A percentile compares a stretch with the other conserved stretches of the same genome.
These are phyloP conservation scores for Sarocladium oryzae DNA, from an alignment of 2,329 filamentous ascomycete genomes.

Conservation along the genomic window DNA sequence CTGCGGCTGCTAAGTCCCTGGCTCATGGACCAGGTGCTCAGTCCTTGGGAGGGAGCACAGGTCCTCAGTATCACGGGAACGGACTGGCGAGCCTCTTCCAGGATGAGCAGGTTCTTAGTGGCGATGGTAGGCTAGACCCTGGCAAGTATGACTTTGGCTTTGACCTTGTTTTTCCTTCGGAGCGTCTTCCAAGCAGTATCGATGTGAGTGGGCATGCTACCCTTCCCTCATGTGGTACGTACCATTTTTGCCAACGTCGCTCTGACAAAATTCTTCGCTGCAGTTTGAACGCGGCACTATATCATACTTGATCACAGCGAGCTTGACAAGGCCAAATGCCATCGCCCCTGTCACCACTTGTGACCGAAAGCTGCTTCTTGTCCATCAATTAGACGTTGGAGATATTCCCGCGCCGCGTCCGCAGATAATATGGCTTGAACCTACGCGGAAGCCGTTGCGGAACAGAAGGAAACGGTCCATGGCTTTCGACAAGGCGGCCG, in stretches of 20 bases:
- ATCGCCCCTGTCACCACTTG: slow-evolving; percentile 75
- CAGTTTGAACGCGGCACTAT: slow-evolving; percentile 95
- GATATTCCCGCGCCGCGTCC: slow-evolving; percentile 67
- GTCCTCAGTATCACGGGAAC: slow-evolving; percentile 61
- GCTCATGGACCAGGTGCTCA: slow-evolving; percentile 31
- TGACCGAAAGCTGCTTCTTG: slow-evolving; percentile 71
- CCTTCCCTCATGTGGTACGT: neutral
- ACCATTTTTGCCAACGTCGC: too few species aligned
- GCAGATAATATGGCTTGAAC: slow-evolving; percentile 79
- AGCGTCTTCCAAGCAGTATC: slow-evolving; percentile 80
- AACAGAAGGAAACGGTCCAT: slow-evolving; percentile 47
- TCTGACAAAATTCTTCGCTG: neutral
- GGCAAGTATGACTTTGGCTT: slow-evolving; percentile 77
- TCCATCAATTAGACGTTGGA: slow-evolving; percentile 82
- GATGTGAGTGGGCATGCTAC: slow-evolving; percentile 61
- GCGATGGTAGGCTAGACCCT: slow-evolving; percentile 67
- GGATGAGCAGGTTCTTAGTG: slow-evolving; percentile 74
- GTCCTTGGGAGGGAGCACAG: slow-evolving; percentile 29
- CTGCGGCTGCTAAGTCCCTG: slow-evolving; percentile 46
- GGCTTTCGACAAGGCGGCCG: slow-evolving; percentile 35
- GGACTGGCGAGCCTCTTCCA: slow-evolving; percentile 76
- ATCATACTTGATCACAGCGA: slow-evolving; percentile 84
- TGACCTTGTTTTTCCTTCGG: slow-evolving; percentile 62
- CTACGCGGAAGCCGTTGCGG: slow-evolving; percentile 65
- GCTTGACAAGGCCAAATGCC: slow-evolving; percentile 79